Conservation (phyloP, 2,329 filamentous ascomycete species). For the Endoconidiophora polonica region DNA sequence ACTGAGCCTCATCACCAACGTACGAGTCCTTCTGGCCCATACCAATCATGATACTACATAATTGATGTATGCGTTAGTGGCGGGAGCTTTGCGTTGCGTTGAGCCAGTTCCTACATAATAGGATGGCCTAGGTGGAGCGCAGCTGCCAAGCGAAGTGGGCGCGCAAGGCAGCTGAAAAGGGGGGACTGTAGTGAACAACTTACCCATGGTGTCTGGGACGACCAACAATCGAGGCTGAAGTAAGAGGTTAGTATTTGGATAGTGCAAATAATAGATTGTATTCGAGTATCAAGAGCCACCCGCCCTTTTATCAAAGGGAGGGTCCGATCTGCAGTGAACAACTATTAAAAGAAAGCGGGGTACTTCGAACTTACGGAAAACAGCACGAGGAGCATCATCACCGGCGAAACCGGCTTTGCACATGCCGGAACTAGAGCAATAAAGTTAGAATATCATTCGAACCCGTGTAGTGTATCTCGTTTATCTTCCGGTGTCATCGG, state of each 20-base stretch:
- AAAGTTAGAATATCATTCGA: conserved; percentile 6
- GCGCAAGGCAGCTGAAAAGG: conserved; percentile 1
- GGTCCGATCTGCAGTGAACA: background rate
- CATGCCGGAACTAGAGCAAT: conserved; percentile 78
- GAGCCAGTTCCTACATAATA: background rate
- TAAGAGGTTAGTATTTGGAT: conserved; percentile 13
- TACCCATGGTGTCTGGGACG: conserved; percentile 99
- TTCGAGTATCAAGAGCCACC: background rate
- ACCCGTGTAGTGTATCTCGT: background rate
- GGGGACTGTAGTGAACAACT: conserved; percentile 24
- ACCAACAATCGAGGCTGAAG: conserved; percentile 90
- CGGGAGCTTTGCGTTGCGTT: conserved; percentile 4
- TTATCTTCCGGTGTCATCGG: background rate
- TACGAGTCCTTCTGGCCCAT: conserved; percentile 99
- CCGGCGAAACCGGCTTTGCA: conserved; percentile 99
- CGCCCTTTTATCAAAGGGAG: background rate
- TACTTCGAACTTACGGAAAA: conserved; percentile 73
- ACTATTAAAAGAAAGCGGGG: conserved; percentile 22
- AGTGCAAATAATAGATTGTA: background rate
- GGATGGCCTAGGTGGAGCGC: conserved; percentile 7
- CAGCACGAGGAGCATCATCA: conserved; percentile 99
- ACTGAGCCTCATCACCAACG: conserved; percentile 99
- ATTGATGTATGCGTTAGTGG: conserved; percentile 19
- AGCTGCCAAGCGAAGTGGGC: background rate
- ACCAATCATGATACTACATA: conserved; percentile 94